Evolutionary conservation across 805 yeast species (phyloP).

Genomic region (Candida corydali): DNA sequence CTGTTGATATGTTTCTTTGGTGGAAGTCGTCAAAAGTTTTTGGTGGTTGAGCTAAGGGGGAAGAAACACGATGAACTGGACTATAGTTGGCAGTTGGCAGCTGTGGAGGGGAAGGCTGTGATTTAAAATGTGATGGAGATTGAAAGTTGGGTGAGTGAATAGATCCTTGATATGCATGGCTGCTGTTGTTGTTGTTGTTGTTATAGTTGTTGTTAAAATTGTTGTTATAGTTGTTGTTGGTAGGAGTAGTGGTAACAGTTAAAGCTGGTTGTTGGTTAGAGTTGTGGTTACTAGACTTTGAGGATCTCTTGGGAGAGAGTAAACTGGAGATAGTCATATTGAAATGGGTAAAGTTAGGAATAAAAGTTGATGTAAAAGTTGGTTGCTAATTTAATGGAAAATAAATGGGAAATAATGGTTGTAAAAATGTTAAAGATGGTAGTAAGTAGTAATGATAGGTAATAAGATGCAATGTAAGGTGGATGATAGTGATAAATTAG

Average conservation of each 20-base stretch:
- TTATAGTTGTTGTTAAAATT: not conserved
- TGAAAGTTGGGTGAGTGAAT: slow-evolving; percentile 2
- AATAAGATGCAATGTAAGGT: not conserved
- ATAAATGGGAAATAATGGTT: too few relatives aligned
- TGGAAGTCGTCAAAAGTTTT: slow-evolving; percentile 5
- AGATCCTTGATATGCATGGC: slow-evolving; percentile 2
- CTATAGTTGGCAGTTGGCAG: not conserved
- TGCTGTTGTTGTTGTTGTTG: not conserved
- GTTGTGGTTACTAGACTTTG: slow-evolving; percentile 1
- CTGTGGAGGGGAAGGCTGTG: slow-evolving; percentile 1
- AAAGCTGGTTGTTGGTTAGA: not conserved
- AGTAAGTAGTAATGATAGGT: not conserved
- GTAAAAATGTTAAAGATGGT: not conserved
- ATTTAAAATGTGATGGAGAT: slow-evolving; percentile 1
- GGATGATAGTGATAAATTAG: not conserved
- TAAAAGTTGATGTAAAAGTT: too few relatives aligned
- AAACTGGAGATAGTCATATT: slow-evolving; percentile 2
- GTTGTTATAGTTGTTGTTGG: not conserved
- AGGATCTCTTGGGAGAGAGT: slow-evolving; percentile 2
- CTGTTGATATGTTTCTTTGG: not conserved
- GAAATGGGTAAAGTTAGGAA: too few relatives aligned
- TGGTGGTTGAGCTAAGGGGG: slow-evolving; percentile 11
- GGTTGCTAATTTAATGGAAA: not conserved
- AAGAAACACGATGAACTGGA: slow-evolving; percentile 3
- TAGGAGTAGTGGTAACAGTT: not conserved